These are phyloP conservation scores for Myxozyma neotropica DNA, from an alignment of 805 yeast genomes.

Conservation along the genomic window DNA sequence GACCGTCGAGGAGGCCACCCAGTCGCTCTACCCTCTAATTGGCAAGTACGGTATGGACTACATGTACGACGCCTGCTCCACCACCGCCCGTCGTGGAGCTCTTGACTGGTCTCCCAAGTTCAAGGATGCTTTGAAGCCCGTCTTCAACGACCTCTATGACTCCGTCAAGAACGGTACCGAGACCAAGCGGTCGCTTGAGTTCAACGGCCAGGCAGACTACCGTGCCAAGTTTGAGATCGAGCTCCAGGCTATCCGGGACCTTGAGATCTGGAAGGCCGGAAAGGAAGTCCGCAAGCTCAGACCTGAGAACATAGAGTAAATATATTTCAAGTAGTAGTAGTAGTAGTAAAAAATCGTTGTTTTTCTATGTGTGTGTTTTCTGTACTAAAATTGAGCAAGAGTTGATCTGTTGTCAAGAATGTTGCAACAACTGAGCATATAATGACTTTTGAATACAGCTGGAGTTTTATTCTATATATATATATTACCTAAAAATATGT, in stretches of 20 bases:
- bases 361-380: not conserved
- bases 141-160: constrained; percentile 92
- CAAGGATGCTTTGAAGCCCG: constrained; percentile 98
- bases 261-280: constrained; percentile 99
- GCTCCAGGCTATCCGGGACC: constrained; percentile 87
- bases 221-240: constrained; percentile 94
- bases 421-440: too few species aligned
- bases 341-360: not conserved
- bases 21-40: constrained; percentile 96
- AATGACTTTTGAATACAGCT: too few species aligned
- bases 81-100: constrained; percentile 99
- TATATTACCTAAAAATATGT: too few species aligned
- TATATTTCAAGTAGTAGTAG: not conserved
- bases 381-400: too few species aligned
- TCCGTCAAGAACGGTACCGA: constrained; percentile 95
- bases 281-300: constrained; percentile 99
- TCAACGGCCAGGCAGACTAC: constrained; percentile 98
- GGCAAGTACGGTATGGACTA: constrained; percentile 99
- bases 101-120: constrained; percentile 99
- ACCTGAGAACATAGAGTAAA: constrained; percentile 81
- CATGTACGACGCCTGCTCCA: constrained; percentile 99
- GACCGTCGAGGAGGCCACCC: constrained; percentile 99
- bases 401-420: too few species aligned
- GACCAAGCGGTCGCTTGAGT: constrained; percentile 96
- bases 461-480: too few species aligned